Evolutionary conservation across 371 early-diverging fungal species (phyloP), one percentile per base, ranked within the genome.

Genomic region (Lichtheimia ramosa): DNA sequence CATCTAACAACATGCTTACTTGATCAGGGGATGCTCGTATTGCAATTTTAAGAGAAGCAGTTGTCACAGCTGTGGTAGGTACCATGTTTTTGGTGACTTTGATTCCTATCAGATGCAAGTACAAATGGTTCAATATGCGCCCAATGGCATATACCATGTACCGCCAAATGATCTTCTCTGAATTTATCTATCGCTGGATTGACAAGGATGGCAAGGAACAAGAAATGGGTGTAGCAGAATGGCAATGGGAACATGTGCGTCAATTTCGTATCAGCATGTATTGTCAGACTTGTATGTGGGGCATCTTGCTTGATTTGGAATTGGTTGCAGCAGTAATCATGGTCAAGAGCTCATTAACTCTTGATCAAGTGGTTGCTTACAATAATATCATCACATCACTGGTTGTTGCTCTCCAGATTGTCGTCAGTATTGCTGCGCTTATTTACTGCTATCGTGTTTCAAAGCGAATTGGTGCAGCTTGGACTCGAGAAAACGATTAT

Each of bases 31-130:
- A 82, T 59, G 72, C 68, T 15, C 74, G 83, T 14, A 43, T 73
- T n/a, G 64, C 76, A 1, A 49, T 79, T 18, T 59, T 82, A 14
- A 71, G 80, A 48, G 80, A 82, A 46, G 75, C 79, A 3, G 59
- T 71, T 13, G 67, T 71, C 1, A 76, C 76, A 1, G 69, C 69
- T 13, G 42, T 80, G 5, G 62, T 78, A 34, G 76, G 76, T 59
- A 10, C 66, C 7, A 61, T 76, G 62, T 82, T 82, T 58, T 54
- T 82, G 16, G 28, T 71, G 12, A 74, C 80, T 1, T 43, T 82
- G 13, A 66, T 79, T 14, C 83, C 83, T 5, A 25, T 79, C 53
- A 46, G 55, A 15, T 73, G 74, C 14, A 60, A n/a, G n/a, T n/a
- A n/a, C n/a, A n/a, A 59, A 27, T 68, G 72, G 61, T 65, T 76